Conservation (phyloP, 1,139 yeast genomes). For the Pichia cactophila region DNA sequence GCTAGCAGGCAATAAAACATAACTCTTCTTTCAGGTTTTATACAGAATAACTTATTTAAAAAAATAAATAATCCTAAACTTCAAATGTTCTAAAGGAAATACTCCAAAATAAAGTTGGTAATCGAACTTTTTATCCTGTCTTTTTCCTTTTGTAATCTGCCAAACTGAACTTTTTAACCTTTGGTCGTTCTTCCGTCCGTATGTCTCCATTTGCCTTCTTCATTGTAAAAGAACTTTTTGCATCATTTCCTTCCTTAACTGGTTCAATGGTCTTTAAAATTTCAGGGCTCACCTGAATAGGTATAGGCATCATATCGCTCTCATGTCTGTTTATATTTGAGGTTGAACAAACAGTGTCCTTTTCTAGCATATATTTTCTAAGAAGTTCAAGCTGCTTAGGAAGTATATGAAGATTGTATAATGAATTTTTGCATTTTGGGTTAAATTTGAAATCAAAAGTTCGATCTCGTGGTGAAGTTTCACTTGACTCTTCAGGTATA, state of each 20-base stretch:
- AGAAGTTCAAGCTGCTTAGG: conserved; percentile 11
- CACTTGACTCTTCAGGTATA: neutral
- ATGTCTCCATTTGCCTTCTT: neutral
- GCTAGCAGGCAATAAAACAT: no score
- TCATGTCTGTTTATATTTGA: neutral
- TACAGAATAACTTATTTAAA: no score
- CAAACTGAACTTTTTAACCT: conserved; percentile 28
- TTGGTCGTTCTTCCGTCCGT: conserved; percentile 20
- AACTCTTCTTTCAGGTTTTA: no score
- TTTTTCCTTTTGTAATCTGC: conserved; percentile 30
- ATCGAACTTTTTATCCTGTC: conserved; percentile 8
- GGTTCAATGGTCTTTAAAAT: conserved; percentile 5
- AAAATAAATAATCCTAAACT: no score
- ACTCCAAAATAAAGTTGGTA: no score
- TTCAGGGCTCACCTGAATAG: conserved; percentile 9
- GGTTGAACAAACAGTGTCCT: neutral
- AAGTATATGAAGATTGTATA: conserved; percentile 10
- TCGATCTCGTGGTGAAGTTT: neutral
- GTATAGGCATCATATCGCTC: conserved; percentile 9
- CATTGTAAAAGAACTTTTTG: neutral
- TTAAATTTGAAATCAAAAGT: conserved; percentile 3
- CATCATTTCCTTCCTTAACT: neutral
- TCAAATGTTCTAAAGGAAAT: no score
- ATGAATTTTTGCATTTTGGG: conserved; percentile 6
- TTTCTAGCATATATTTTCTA: conserved; percentile 2